A percentile compares a stretch with the other conserved stretches of the same genome.
Conservation (phyloP, 805 yeast species). For the Teunomyces pallodes region DNA sequence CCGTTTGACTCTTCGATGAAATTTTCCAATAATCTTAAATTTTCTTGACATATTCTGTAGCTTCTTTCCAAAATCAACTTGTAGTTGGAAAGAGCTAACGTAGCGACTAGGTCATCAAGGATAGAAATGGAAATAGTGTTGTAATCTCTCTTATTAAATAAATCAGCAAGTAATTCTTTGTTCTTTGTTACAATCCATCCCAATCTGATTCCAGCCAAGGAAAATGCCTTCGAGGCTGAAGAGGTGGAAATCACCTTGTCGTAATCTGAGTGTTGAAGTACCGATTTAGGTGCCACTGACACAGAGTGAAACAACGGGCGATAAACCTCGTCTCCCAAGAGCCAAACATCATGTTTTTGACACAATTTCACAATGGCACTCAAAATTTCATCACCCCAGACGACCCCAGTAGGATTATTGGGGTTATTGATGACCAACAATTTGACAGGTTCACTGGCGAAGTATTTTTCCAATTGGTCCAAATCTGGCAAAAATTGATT, state of each 20-base stretch:
- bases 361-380: constrained; percentile 38
- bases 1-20: constrained; percentile 32
- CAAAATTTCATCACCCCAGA: constrained; percentile 35
- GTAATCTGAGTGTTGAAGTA: constrained; percentile 36
- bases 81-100: constrained; percentile 38
- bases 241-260: constrained; percentile 46
- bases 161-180: constrained; percentile 23
- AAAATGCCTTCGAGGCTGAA: constrained; percentile 53
- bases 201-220: constrained; percentile 51
- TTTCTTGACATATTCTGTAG: constrained; percentile 35
- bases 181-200: constrained; percentile 51
- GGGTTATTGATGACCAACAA: constrained; percentile 48
- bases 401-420: constrained; percentile 40
- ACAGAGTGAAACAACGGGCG: constrained; percentile 49
- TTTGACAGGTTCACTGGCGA: constrained; percentile 35
- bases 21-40: constrained; percentile 33
- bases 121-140: constrained; percentile 49
- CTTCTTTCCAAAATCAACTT: constrained; percentile 38
- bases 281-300: constrained; percentile 31
- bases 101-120: constrained; percentile 46
- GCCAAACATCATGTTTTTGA: constrained; percentile 15
- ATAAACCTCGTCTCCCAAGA: constrained; percentile 54
- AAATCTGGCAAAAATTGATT: constrained; percentile 38
- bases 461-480: constrained; percentile 24
- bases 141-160: constrained; percentile 45